Evolutionary conservation across 1,284 basidiomycete genomes (phyloP), one percentile per base, ranked within the genome.

Genomic region (Athelia psychrophila): DNA sequence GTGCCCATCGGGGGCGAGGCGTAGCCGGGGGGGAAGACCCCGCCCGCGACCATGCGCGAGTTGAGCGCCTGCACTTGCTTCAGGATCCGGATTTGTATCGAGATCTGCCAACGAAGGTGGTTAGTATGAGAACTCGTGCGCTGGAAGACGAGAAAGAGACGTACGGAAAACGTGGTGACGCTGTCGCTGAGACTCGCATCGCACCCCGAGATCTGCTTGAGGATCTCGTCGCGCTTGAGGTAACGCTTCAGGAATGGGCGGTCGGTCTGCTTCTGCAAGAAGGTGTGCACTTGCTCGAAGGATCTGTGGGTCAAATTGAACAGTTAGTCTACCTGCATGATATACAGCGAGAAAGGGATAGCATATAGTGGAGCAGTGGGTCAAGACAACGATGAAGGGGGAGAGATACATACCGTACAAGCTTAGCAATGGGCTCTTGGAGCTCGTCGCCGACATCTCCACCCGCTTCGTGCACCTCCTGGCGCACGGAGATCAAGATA

Each of bases 201-300:
- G 54, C 85, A 89, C 1, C 66, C 72, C 6, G 63, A 56, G 33
- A 89, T 80, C 48, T 78, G 78, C 20, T 72, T 70, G 19, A 76
- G 65, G 44, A 89, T 86, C 57, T 92, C 86, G 35, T 89, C 84
- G 33, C 88, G 78, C 63, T 84, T 85, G 47, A 91, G 74, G 64
- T 91, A 92, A 2, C 88, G 77, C 68, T 90, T 91, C 56, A 93
- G 66, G 70, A 91, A 92, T 0, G 88, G 86, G 1, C 86, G 71
- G 48, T 79, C 77, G 10, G 76, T 73, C 56, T 88, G 83, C 55
- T 80, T 83, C 53, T 77, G 61, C 18, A 88, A 73, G 57, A 89
- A 76, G 5, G 65, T 58, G 46, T 75, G 70, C 2, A 89, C 79
- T 45, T 73, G 38, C 8, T 61, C 58, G 57, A 79, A 82, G 0